phyloP scores from a whole-genome alignment of 768 basidiomycete genomes.

The Nidularia pulvinata region DNA sequence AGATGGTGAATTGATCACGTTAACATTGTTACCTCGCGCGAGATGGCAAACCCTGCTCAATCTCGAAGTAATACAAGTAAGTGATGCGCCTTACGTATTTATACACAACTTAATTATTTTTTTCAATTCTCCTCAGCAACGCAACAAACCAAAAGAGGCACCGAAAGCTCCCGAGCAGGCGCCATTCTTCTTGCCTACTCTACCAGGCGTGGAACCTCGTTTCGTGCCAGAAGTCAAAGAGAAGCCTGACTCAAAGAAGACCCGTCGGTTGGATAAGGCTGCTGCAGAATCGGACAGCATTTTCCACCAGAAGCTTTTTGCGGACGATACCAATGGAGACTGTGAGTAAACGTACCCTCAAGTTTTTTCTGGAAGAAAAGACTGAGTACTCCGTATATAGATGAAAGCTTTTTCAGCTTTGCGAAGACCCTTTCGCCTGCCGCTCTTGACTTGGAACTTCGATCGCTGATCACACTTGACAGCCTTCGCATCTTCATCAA shows the following conservation, averaged over 20 bases:
- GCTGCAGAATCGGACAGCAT: slow-evolving; percentile 58
- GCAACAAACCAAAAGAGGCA: slow-evolving; percentile 96
- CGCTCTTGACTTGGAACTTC: slow-evolving; percentile 88
- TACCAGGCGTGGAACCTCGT: slow-evolving; percentile 84
- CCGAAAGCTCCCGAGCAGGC: slow-evolving; percentile 95
- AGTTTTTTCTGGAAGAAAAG: slow-evolving; percentile 51
- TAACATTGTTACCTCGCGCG: slow-evolving; percentile 89
- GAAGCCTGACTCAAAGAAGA: slow-evolving; percentile 33
- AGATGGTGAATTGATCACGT: slow-evolving; percentile 88
- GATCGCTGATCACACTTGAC: slow-evolving; percentile 67
- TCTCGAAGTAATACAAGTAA: slow-evolving; percentile 89
- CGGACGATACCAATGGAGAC: slow-evolving; percentile 46
- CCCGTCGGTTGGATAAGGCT: slow-evolving; percentile 52
- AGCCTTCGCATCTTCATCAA: slow-evolving; percentile 69
- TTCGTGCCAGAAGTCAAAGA: slow-evolving; percentile 60
- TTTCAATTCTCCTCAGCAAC: slow-evolving; percentile 50
- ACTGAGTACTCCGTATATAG: slow-evolving; percentile 44
- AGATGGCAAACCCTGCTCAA: slow-evolving; percentile 98
- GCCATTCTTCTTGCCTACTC: slow-evolving; percentile 95
- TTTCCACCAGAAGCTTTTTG: slow-evolving; percentile 65
- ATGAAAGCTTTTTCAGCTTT: slow-evolving; percentile 82
- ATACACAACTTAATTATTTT: not conserved
- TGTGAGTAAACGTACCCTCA: slow-evolving; percentile 8
- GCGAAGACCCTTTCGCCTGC: slow-evolving; percentile 89
- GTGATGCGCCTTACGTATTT: slow-evolving; percentile 12